These are phyloP conservation scores for Globisporangium viniferum DNA, from an alignment of 352 stramenopile genomes.

Conservation along the genomic window DNA sequence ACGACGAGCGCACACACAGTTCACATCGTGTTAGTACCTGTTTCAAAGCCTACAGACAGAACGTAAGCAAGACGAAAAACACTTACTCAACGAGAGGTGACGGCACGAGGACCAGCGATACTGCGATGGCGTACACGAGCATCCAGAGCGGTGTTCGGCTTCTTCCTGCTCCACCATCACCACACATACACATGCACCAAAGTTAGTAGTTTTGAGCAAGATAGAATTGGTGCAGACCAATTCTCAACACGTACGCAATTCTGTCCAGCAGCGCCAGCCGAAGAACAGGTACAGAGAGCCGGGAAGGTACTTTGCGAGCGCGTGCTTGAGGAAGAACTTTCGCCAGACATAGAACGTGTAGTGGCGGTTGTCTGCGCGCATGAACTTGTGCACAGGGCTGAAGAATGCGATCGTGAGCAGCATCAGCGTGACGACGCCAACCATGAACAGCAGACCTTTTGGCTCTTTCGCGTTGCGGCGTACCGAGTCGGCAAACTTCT, in stretches of 20 bases:
- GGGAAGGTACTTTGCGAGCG: constrained; percentile 64
- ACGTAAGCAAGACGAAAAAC: neutral
- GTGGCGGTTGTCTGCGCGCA: constrained; percentile 91
- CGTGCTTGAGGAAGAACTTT: constrained; percentile 80
- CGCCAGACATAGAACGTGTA: constrained; percentile 93
- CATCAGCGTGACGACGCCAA: constrained; percentile 15
- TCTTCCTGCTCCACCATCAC: constrained; percentile 28
- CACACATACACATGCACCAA: neutral
- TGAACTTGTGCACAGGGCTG: constrained; percentile 87
- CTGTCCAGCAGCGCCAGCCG: constrained; percentile 58
- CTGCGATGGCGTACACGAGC: constrained; percentile 66
- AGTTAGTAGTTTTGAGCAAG: neutral
- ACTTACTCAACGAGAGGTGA: constrained; percentile 87
- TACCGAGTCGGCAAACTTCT: constrained; percentile 32
- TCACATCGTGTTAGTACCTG: too few species aligned
- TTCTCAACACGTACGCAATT: constrained; percentile 47
- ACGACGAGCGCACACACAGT: neutral
- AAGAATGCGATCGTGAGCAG: constrained; percentile 51
- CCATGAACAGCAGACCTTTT: constrained; percentile 33
- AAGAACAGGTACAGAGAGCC: constrained; percentile 57
- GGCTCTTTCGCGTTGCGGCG: constrained; percentile 32
- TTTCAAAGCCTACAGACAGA: too few species aligned
- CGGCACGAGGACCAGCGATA: constrained; percentile 80
- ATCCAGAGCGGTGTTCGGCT: constrained; percentile 70
- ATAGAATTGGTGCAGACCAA: neutral